A percentile compares a stretch with the other conserved stretches of the same genome.
These are phyloP conservation scores for Sugiyamaella neomexicana DNA, from an alignment of 1,139 yeast species.

Conservation along the genomic window DNA sequence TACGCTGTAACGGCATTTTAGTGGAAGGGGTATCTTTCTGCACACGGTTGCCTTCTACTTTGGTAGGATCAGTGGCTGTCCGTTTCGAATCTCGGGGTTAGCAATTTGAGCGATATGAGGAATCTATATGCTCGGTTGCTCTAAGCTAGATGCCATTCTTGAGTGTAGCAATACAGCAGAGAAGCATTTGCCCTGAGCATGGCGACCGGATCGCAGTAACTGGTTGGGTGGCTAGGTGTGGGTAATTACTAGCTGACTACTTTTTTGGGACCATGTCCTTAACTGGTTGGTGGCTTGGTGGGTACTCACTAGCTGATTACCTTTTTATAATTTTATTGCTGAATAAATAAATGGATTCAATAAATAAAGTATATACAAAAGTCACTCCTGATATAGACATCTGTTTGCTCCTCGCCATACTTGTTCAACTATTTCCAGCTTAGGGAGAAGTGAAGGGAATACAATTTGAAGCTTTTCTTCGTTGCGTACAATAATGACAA, in stretches of 20 bases:
- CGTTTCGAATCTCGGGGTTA: slow-evolving; percentile 41
- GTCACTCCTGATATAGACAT: slow-evolving; percentile 24
- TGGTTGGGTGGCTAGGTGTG: slow-evolving; percentile 23
- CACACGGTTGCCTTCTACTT: slow-evolving; percentile 22
- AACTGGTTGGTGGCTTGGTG: neutral
- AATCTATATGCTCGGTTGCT: slow-evolving; percentile 35
- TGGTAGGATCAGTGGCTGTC: slow-evolving; percentile 34
- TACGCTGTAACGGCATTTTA: slow-evolving; percentile 37
- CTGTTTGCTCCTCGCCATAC: slow-evolving; percentile 33
- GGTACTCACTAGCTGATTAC: neutral
- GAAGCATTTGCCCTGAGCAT: slow-evolving; percentile 37
- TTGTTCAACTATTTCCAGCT: slow-evolving; percentile 29
- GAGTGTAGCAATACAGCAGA: slow-evolving; percentile 44
- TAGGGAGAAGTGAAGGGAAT: slow-evolving; percentile 46
- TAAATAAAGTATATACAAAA: slow-evolving; percentile 9
- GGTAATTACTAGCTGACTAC: slow-evolving; percentile 27
- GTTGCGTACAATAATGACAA: slow-evolving; percentile 51
- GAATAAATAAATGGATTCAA: slow-evolving; percentile 1
- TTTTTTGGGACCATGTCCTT: slow-evolving; percentile 23
- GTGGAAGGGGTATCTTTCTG: slow-evolving; percentile 32
- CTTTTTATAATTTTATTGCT: too few relatives aligned
- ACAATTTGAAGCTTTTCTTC: slow-evolving; percentile 44
- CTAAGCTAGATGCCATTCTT: slow-evolving; percentile 36
- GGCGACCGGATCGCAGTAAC: slow-evolving; percentile 40
- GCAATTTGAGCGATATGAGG: slow-evolving; percentile 36